Evolutionary conservation across 441 rosid species (phyloP), one percentile per base, ranked within the genome.

Genomic region (Hura crepitans): DNA sequence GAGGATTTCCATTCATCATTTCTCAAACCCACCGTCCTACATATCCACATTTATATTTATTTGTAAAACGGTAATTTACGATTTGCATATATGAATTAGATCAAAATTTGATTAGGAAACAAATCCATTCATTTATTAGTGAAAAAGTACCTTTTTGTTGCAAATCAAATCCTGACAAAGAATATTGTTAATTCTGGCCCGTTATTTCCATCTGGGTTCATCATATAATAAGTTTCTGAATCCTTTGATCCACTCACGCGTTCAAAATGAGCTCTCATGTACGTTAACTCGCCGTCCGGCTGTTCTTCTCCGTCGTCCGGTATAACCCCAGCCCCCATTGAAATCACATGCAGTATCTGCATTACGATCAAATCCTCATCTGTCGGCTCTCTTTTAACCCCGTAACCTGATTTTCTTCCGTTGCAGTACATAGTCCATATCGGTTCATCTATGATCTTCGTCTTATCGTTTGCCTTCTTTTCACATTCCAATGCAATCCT

Each of bases 151-250:
- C 25, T 18, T 6, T 4, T 59, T 25, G n/a, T 20, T 51, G 6
- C 25, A 43, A 11, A 28, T 72, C 73, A 72, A 57, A 85, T 64
- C 78, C 90, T 81, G 53, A 85, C 86, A 37, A 86, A 86, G 83
- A 88, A 86, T 10, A 83, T 80, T 71, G 83, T 86, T 3, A 86
- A 68, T 66, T 93, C 97, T 25, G 97, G 92, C 6, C 93, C 92
- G 20, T 65, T 80, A 30, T 87, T 88, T 0, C 88, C 92, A 31
- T 89, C 95, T 0, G 93, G 97, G 60, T 83, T 88, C 88, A 83
- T 72, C 96, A 93, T 91, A 70, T 93, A 86, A 76, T 85, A 89
- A 1, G 96, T 89, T 69, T 93, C 96, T 0, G 98, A 93, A 70
- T 93, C 98, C 76, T 74, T 87, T 0, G 97, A 93, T 27, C 92